Conservation (phyloP, 768 basidiomycete species). For the Tulasnella sp. region DNA sequence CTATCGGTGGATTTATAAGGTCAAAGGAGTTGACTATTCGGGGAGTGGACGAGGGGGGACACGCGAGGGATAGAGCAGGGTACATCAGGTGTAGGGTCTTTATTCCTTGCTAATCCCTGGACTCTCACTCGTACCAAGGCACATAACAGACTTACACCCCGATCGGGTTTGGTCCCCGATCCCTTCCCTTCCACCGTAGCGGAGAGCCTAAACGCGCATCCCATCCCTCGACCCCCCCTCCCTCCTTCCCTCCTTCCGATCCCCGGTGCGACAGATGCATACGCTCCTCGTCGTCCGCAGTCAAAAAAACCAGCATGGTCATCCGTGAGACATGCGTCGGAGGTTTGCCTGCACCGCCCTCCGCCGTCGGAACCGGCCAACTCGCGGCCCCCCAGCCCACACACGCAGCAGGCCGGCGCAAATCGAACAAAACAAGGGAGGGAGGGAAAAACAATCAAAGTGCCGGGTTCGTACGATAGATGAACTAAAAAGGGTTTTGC, state of each 20-base stretch:
- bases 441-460: neutral
- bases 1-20: conserved; percentile 1
- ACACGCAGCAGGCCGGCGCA: conserved; percentile 1
- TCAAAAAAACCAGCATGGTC: conserved; percentile 8
- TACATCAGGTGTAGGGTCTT: neutral
- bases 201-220: conserved; percentile 6
- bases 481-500: neutral
- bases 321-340: neutral
- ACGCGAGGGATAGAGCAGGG: conserved; percentile 10
- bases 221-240: neutral
- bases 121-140: neutral
- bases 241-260: neutral
- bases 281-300: neutral
- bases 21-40: conserved; percentile 9
- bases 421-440: neutral
- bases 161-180: conserved; percentile 14
- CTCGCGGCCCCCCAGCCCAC: neutral
- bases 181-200: neutral
- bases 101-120: conserved; percentile 4
- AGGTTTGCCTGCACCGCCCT: neutral
- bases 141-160: conserved; percentile 9
- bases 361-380: conserved; percentile 2
- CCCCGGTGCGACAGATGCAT: neutral
- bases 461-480: neutral
- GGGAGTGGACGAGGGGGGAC: neutral